Evolutionary conservation across 2,329 filamentous ascomycete genomes (phyloP).

Genomic region (Plectosphaerella plurivora): DNA sequence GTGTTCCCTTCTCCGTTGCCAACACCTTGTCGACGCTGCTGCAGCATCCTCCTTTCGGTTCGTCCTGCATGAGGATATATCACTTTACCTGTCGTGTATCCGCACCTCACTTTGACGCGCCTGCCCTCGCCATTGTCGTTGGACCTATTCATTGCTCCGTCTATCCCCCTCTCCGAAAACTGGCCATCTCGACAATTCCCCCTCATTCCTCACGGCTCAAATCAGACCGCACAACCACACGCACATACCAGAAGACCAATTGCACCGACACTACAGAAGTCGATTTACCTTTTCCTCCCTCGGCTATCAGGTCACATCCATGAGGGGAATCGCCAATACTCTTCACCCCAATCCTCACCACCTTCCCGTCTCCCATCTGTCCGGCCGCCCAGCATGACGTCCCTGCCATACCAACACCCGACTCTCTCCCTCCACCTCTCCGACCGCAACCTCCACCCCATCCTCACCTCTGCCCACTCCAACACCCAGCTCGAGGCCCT

Average conservation of each 20-base stretch:
- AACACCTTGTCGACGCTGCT: too few species aligned
- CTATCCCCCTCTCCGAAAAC: too few species aligned
- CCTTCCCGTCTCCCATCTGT: not conserved
- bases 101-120: too few species aligned
- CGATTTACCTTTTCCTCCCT: not conserved
- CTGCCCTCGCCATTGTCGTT: too few species aligned
- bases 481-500: conserved; percentile 43
- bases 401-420: conserved; percentile 44
- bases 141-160: too few species aligned
- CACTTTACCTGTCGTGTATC: too few species aligned
- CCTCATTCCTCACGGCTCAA: not conserved
- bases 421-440: conserved; percentile 51
- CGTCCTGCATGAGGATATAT: too few species aligned
- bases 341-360: not conserved
- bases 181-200: too few species aligned
- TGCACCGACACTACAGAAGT: not conserved
- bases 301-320: too few species aligned
- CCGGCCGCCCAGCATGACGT: conserved; percentile 26
- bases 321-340: not conserved
- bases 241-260: not conserved
- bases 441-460: conserved; percentile 51
- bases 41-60: too few species aligned
- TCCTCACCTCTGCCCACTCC: conserved; percentile 48
- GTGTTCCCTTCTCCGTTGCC: too few species aligned
- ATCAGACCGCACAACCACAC: not conserved